phyloP scores from a whole-genome alignment of 2,329 filamentous ascomycete species.

The Tolypocladium tropicale region DNA sequence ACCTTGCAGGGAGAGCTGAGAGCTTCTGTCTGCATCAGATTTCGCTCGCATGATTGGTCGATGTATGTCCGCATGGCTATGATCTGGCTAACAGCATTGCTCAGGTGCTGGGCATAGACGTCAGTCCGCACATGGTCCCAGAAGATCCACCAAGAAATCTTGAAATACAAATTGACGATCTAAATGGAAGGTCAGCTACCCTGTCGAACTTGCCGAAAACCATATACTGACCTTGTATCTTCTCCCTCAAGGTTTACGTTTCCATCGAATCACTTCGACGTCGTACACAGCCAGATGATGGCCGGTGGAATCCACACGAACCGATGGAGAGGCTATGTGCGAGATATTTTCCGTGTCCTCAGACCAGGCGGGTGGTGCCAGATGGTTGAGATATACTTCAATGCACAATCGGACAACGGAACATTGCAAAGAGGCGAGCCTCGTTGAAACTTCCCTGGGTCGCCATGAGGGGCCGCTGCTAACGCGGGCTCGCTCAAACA shows the following conservation, averaged over 20 bases:
- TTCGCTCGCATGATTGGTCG: background rate
- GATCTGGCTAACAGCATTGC: background rate
- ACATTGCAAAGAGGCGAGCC: constrained; percentile 52
- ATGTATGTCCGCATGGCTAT: background rate
- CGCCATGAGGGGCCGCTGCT: background rate
- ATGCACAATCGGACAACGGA: constrained; percentile 78
- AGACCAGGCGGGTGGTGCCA: constrained; percentile 77
- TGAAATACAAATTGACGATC: constrained; percentile 61
- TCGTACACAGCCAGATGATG: constrained; percentile 71
- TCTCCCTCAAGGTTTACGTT: constrained; percentile 53
- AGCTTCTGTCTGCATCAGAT: background rate
- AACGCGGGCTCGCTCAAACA: constrained; percentile 15
- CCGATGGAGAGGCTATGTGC: constrained; percentile 67
- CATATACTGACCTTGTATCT: background rate
- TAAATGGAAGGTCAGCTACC: constrained; percentile 48
- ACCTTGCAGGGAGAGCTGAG: no score
- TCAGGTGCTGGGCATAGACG: constrained; percentile 64
- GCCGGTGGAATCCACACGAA: constrained; percentile 59
- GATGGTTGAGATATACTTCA: constrained; percentile 79
- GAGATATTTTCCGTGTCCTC: constrained; percentile 63
- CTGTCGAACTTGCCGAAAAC: background rate
- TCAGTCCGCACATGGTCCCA: constrained; percentile 59
- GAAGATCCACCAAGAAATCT: constrained; percentile 56
- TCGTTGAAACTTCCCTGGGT: background rate
- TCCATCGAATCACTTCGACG: constrained; percentile 60